Base-by-base conservation (phyloP, 2,329 filamentous ascomycete species). In the Colletotrichum shisoi region DNA sequence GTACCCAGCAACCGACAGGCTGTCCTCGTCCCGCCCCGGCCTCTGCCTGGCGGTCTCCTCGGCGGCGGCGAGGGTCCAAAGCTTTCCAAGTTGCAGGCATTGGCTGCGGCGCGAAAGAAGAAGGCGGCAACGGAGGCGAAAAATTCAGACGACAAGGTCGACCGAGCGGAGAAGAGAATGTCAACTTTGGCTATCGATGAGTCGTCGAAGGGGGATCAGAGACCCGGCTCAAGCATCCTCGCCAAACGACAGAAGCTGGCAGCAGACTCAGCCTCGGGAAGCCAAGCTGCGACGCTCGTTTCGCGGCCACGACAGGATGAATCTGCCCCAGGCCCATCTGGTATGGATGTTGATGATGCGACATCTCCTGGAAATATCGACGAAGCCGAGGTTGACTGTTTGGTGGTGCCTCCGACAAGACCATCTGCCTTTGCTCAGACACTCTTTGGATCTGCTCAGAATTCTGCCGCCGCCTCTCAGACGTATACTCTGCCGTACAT, bases 51-150 rank as follows among this genome's bases (percentile, higher is more conserved):
- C 19, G 90, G 93, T 2, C 82, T 99, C 0, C 79, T 97, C 2
- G 96, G 95, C 37, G 96, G 95, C 40, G 84, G 87, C 2, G 85
- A 87, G 54, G 79, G 80, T 13, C 84, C 87, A 3, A 95, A 94
- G 74, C 84, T 91, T 78, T 96, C 94, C 5, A 99, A 99, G 74
- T 82, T 99, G 52, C 94, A 96, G 72, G 93, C 93, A 54, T 82
- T 99, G 48, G 94, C 94, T 58, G 93, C 93, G 40, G 91, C 92
- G 61, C 86, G 93, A 34, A 94, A 93, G 76, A 94, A 92, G 79
- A 96, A 93, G 77, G 89, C 88, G 77, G 89, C 31, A 34, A 34
- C 88, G 37, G 88, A 90, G 45, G 88, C 86, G 72, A 81, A 77
- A 53, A 65, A 72, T 2, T 44, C 57, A 5, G 73, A 76, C 49